A percentile compares a stretch with the other conserved stretches of the same genome.
phyloP scores from a whole-genome alignment of 345 rosid species.

The Eucalyptus polybractea region DNA sequence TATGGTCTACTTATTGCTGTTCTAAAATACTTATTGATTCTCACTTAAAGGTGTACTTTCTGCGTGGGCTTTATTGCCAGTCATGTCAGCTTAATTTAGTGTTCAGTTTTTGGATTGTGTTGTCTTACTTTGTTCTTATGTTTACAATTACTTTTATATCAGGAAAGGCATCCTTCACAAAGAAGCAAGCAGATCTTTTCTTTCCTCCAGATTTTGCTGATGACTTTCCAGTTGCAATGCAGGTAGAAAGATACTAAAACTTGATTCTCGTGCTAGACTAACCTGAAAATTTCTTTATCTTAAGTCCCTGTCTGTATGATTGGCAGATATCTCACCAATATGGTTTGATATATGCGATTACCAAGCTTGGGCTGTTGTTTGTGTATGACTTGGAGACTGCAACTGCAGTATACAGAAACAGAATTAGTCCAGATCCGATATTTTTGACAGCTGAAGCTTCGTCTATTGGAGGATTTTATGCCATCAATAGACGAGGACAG shows the following conservation, averaged over 20 bases:
- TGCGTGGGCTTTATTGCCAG: neutral
- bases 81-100: neutral
- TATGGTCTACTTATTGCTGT: neutral
- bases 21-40: neutral
- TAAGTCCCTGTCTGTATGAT: neutral
- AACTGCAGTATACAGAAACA: conserved; percentile 89
- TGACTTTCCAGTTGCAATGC: conserved; percentile 99
- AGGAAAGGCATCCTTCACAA: conserved; percentile 92
- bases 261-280: neutral
- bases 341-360: conserved; percentile 82
- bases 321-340: conserved; percentile 94
- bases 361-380: conserved; percentile 94
- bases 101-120: neutral
- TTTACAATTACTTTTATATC: neutral
- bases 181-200: conserved; percentile 97
- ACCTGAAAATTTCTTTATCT: neutral
- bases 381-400: conserved; percentile 99
- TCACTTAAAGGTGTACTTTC: neutral
- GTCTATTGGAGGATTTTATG: conserved; percentile 81
- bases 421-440: conserved; percentile 98
- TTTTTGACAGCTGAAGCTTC: conserved; percentile 98
- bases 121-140: neutral
- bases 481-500: conserved; percentile 86
- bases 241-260: conserved; percentile 30
- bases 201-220: conserved; percentile 98